Evolutionary conservation across 768 basidiomycete species (phyloP), one percentile per base, ranked within the genome.

Genomic region (Boletus edulis): DNA sequence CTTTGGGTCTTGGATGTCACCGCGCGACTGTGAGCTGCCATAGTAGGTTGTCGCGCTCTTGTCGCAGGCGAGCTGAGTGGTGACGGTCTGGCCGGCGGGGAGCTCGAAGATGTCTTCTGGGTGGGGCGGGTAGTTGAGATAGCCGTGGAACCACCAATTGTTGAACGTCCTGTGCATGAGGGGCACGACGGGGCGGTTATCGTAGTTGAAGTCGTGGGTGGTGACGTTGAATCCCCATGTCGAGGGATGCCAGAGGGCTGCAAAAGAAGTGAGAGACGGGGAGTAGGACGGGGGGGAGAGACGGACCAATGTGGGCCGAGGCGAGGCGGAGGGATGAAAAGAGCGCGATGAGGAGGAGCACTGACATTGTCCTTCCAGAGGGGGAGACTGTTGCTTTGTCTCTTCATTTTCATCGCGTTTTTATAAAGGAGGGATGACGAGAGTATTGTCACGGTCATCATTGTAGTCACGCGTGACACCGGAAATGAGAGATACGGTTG

Each of bases 151-250:
- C 86, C 85, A 82, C 76, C 78, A 77, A 7, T 78, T 67, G 57
- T 62, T 67, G 72, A 70, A 81, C 50, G 62, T 73, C 67, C 51
- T 71, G 73, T 54, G 63, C 47, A 54, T 40, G 27, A 78, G 72
- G 3, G 79, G 77, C 0, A 62, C 57, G 7, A 76, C 83, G 24
- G 87, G 85, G 3, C 86, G 80, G 65, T 87, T 87, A 62, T 87
- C 86, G 67, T 85, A 84, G 5, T 71, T 42, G 47, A 77, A 85
- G 1, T 80, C 80, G 37, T 76, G 45, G 8, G 60, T 54, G 1
- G 84, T 85, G n/a, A 85, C 84, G 51, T 87, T 86, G 75, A 83
- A 87, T 1, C 86, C 86, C 55, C 61, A 86, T 82, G 87, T 85
- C 66, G 79, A 77, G 4, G 82, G 77, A 54, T 81, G 76, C 69